These are phyloP conservation scores for Colletotrichum salicis DNA, from an alignment of 2,329 filamentous ascomycete genomes.

Conservation along the genomic window DNA sequence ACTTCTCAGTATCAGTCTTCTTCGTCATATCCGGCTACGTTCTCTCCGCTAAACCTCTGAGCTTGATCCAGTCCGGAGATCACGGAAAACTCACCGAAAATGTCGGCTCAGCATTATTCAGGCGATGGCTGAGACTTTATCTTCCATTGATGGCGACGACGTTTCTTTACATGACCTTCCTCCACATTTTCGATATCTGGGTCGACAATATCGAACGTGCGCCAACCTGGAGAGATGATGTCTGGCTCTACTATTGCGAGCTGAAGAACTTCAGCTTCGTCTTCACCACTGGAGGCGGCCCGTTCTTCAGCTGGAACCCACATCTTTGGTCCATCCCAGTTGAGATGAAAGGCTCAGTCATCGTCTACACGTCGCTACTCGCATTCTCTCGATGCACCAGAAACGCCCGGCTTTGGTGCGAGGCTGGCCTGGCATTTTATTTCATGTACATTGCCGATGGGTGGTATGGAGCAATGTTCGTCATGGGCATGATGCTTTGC, in stretches of 20 bases:
- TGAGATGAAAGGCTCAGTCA: constrained; percentile 72
- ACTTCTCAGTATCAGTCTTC: constrained; percentile 66
- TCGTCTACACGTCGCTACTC: constrained; percentile 66
- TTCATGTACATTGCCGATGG: constrained; percentile 47
- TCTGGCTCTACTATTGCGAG: constrained; percentile 63
- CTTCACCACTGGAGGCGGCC: constrained; percentile 52
- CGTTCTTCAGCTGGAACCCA: constrained; percentile 58
- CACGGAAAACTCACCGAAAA: constrained; percentile 53
- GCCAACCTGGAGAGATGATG: constrained; percentile 56
- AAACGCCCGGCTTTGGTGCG: constrained; percentile 46
- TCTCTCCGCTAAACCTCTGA: constrained; percentile 61
- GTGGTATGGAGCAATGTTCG: constrained; percentile 50
- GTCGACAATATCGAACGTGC: constrained; percentile 51
- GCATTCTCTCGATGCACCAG: constrained; percentile 48
- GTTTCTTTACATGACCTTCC: constrained; percentile 56
- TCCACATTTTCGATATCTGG: constrained; percentile 46
- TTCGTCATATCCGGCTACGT: constrained; percentile 70
- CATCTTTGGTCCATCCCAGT: constrained; percentile 74
- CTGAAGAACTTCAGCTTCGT: constrained; percentile 51
- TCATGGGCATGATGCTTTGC: constrained; percentile 38
- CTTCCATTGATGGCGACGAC: constrained; percentile 65
- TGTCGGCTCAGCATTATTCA: constrained; percentile 59
- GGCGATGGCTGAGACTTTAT: constrained; percentile 61
- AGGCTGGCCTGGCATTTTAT: constrained; percentile 45
- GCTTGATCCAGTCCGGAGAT: constrained; percentile 57